These are phyloP conservation scores for Filobasidium floriforme DNA, from an alignment of 768 basidiomycete genomes.

Conservation along the genomic window DNA sequence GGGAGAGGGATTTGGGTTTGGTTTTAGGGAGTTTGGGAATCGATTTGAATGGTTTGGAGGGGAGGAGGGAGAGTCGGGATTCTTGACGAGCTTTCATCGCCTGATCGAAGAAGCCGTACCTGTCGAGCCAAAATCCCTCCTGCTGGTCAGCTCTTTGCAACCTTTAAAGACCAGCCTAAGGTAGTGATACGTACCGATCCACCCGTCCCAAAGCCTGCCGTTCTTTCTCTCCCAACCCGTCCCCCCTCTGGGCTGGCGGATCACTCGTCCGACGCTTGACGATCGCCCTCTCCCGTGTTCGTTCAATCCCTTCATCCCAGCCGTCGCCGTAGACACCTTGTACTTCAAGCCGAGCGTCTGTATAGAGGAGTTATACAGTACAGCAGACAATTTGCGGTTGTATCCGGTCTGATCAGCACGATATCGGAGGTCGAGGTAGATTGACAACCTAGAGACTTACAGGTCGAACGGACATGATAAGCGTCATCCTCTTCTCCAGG, in stretches of 20 bases:
- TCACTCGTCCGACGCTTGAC: conserved; percentile 43
- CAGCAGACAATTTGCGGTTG: no score
- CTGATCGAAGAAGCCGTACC: conserved; percentile 83
- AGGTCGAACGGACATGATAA: conserved; percentile 44
- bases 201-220: conserved; percentile 62
- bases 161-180: not conserved
- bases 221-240: conserved; percentile 66
- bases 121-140: conserved; percentile 38
- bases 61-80: conserved; percentile 63
- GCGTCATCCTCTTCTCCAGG: conserved; percentile 45
- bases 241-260: conserved; percentile 45
- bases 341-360: conserved; percentile 72
- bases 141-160: conserved; percentile 1
- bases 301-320: conserved; percentile 85
- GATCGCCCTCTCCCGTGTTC: conserved; percentile 60
- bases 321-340: conserved; percentile 92
- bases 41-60: conserved; percentile 53
- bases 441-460: conserved; percentile 26
- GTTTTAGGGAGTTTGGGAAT: conserved; percentile 49
- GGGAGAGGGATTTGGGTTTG: conserved; percentile 1
- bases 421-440: not conserved
- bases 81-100: conserved; percentile 61
- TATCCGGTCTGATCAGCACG: not conserved
- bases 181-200: conserved; percentile 63
- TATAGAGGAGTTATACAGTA: not conserved